A percentile compares a stretch with the other conserved stretches of the same genome.
phyloP scores from a whole-genome alignment of 2,329 filamentous ascomycete genomes.

The Penicillium vulpinum region DNA sequence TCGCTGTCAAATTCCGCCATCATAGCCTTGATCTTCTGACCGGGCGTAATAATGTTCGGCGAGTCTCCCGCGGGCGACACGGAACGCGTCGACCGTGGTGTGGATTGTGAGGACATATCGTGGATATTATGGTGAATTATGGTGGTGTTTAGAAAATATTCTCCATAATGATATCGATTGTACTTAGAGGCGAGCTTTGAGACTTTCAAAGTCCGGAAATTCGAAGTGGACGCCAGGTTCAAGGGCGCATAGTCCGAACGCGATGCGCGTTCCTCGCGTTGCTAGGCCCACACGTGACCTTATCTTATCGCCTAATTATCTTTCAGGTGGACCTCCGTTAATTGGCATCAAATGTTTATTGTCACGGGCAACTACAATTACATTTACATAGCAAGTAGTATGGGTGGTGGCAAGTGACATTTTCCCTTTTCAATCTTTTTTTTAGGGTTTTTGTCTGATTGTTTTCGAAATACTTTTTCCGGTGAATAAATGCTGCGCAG shows the following conservation, averaged over 20 bases:
- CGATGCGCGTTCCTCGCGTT: slow-evolving; percentile 30
- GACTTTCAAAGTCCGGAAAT: slow-evolving; percentile 10
- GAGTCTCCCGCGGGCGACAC: slow-evolving; percentile 31
- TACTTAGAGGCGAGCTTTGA: neutral
- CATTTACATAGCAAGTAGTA: too few species aligned
- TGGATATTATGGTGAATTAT: neutral
- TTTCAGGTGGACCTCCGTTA: neutral
- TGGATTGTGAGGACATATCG: slow-evolving; percentile 35
- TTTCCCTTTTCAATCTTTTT: neutral
- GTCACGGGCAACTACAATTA: neutral
- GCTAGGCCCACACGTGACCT: slow-evolving; percentile 20
- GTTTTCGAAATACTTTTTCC: neutral
- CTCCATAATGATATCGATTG: slow-evolving; percentile 14
- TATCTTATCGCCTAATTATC: slow-evolving; percentile 19
- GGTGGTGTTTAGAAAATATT: neutral
- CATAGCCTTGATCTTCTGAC: slow-evolving; percentile 52
- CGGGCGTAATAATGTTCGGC: slow-evolving; percentile 43
- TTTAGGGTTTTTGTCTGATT: neutral
- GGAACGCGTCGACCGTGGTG: slow-evolving; percentile 37
- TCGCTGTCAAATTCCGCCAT: slow-evolving; percentile 51
- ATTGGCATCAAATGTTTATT: neutral
- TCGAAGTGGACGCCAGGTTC: slow-evolving; percentile 2
- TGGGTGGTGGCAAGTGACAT: neutral
- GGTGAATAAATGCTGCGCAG: neutral
- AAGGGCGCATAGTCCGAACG: slow-evolving; percentile 24